These are phyloP conservation scores for Linum trigynum DNA, from an alignment of 345 rosid genomes.

Conservation along the genomic window DNA sequence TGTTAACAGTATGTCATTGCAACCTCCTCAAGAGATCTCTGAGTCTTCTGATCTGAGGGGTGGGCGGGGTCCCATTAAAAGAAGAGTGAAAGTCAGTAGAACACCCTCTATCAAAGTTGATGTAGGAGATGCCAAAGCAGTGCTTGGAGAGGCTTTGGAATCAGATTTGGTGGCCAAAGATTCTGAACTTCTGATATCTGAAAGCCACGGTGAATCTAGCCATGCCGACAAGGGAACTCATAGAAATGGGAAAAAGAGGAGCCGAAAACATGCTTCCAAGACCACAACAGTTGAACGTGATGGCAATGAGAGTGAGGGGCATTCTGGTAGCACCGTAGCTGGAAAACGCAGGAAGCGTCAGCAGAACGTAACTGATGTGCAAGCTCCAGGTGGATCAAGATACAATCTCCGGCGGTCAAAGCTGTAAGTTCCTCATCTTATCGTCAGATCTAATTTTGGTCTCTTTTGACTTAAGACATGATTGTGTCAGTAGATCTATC, in stretches of 20 bases:
- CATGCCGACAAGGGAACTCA: constrained; percentile 38
- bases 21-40: constrained; percentile 37
- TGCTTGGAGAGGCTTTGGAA: constrained; percentile 51
- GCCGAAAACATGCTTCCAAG: constrained; percentile 41
- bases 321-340: constrained; percentile 49
- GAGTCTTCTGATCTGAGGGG: constrained; percentile 38
- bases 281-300: constrained; percentile 46
- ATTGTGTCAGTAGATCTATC: not conserved
- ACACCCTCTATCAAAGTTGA: constrained; percentile 68
- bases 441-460: not conserved
- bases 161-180: constrained; percentile 37
- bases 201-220: constrained; percentile 46
- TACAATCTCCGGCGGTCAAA: constrained; percentile 73
- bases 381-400: constrained; percentile 33
- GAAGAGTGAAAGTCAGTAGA: constrained; percentile 48
- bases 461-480: not conserved
- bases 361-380: constrained; percentile 40
- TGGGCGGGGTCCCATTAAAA: constrained; percentile 35
- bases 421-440: constrained; percentile 31
- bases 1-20: constrained; percentile 34
- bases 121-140: constrained; percentile 62
- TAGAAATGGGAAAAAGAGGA: constrained; percentile 57
- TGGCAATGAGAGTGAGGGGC: constrained; percentile 56
- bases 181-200: constrained; percentile 35
- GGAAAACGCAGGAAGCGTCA: constrained; percentile 58